A percentile compares a stretch with the other conserved stretches of the same genome.
These are phyloP conservation scores for Curvularia verruculosa DNA, from an alignment of 2,329 filamentous ascomycete species.

Conservation along the genomic window DNA sequence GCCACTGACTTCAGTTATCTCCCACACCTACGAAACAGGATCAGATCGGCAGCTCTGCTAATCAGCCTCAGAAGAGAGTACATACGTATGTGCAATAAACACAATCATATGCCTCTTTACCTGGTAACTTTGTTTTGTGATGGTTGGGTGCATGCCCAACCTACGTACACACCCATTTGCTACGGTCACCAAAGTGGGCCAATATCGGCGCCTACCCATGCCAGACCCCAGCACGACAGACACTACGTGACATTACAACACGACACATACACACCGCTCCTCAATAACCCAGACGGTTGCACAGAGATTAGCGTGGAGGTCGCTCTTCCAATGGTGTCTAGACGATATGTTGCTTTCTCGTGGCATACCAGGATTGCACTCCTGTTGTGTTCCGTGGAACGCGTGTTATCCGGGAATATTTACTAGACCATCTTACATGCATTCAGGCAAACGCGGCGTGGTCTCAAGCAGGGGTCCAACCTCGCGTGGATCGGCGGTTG, in stretches of 20 bases:
- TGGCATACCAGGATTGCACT: neutral
- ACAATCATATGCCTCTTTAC: neutral
- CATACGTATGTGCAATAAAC: neutral
- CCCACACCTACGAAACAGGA: neutral
- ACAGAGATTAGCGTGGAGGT: neutral
- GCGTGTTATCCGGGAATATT: neutral
- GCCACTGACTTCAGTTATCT: too few relatives aligned
- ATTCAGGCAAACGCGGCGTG: neutral
- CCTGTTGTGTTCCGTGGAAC: neutral
- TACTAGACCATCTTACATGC: neutral
- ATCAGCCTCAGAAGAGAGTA: neutral
- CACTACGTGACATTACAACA: neutral
- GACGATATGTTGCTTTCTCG: neutral
- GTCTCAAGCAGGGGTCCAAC: neutral
- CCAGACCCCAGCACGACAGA: neutral
- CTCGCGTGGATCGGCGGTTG: neutral
- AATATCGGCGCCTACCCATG: neutral
- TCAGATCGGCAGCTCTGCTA: neutral
- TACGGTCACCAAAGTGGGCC: neutral
- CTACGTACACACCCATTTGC: neutral
- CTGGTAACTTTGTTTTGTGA: neutral
- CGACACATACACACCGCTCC: neutral
- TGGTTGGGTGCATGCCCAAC: neutral
- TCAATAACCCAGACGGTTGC: neutral
- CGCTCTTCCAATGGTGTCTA: neutral